phyloP scores from a whole-genome alignment of 371 early-diverging fungal species.

The Entomophthora muscae region DNA sequence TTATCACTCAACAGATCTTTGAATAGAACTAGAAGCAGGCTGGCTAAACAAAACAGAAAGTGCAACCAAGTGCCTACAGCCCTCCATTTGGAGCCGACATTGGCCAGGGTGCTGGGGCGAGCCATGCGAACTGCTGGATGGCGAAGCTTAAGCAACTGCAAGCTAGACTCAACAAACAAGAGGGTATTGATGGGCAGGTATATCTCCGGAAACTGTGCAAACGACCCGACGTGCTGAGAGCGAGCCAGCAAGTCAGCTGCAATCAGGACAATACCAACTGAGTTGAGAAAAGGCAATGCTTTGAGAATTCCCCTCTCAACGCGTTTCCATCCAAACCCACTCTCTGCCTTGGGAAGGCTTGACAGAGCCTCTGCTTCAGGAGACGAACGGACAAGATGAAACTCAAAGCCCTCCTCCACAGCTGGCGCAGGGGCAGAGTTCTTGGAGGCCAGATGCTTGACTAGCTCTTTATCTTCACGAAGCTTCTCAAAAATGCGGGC shows the following conservation, averaged over 20 bases:
- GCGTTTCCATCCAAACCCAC: background rate
- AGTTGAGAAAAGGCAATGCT: slow-evolving; percentile 3
- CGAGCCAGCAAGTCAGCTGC: background rate
- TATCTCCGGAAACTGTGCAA: background rate
- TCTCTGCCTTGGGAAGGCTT: background rate
- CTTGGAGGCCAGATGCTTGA: background rate
- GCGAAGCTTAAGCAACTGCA: background rate
- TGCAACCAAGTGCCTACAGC: background rate
- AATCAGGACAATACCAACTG: background rate
- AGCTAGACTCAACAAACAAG: background rate
- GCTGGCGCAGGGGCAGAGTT: background rate
- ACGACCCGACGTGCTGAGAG: background rate
- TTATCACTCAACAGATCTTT: background rate
- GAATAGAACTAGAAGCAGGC: background rate
- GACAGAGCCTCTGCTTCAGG: slow-evolving; percentile 12
- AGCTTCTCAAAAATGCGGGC: slow-evolving; percentile 53
- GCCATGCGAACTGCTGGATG: background rate
- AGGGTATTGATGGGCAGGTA: background rate
- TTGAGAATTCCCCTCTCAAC: slow-evolving; percentile 21
- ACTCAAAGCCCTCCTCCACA: background rate
- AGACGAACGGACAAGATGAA: background rate
- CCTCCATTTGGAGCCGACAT: background rate
- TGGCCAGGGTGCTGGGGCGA: too few species aligned
- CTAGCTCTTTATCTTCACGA: slow-evolving; percentile 25
- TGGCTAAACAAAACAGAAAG: background rate